Evolutionary conservation across 192 early-diverging fungal species (phyloP), one percentile per base, ranked within the genome.

Genomic region (Coemansia sp.): DNA sequence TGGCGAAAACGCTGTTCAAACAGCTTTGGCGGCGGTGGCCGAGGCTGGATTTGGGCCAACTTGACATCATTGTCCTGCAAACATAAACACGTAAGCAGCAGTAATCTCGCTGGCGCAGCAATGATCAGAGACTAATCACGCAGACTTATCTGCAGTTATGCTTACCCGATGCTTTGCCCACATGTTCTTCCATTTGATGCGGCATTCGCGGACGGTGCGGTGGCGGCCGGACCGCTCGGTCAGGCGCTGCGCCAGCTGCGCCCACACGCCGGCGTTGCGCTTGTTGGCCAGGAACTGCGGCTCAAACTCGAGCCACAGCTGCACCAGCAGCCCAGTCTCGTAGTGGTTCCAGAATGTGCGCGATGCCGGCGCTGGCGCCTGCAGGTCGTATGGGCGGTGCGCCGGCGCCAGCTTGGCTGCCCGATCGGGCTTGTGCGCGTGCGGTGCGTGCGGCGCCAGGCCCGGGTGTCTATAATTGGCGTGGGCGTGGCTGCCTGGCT

Each of bases 151-250:
- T n/a, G n/a, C 18, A 19, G 42, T 44, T 44, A 27, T 27, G 48
- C 75, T 69, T 73, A 79, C 76, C 61, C 76, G 68, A 56, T 79
- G 76, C 53, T 79, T 79, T 22, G 76, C 76, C 76, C 76, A 79
- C 76, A 79, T 79, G 60, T 79, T 79, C 60, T 79, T 79, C 76
- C 76, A 79, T 45, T 79, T 79, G 21, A 79, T 79, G 24, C 76
- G 76, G 56, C 76, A 79, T 63, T 79, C 76, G 52, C 76, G 76
- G 23, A 79, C 76, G 4, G 65, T 73, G 50, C 76, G 76, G 27
- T 66, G 65, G 12, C 76, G 61, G 6, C 70, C 76, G 2, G 76
- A 73, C 24, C 56, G 65, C 29, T 79, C 71, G 2, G 76, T 79
- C 61, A 79, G 64, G 5, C 54, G 58, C 65, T 72, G 57, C 1